Base-by-base conservation (phyloP, 2,329 filamentous ascomycete genomes). In the Rhytidhysteron rufulum region DNA sequence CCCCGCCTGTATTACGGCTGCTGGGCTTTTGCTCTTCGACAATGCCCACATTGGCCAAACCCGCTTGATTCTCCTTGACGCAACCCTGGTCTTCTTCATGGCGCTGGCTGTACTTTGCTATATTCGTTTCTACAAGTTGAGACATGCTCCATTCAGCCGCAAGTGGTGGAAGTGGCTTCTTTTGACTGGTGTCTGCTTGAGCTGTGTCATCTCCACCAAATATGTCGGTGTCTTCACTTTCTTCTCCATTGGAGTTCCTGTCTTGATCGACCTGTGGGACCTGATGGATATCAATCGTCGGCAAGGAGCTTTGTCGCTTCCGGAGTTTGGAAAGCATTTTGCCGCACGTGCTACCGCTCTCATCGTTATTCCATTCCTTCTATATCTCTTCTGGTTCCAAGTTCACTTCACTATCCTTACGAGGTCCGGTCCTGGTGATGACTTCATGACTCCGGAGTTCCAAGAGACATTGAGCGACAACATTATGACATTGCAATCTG, bases 161-260 rank as follows among this genome's bases (percentile, higher is more conserved):
- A 97, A 98, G 71, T 98, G 93, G 93, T 98, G 93, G 93, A 98
- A 98, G 70, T 98, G 93, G 93, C 79, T 98, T 44, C 81, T 98
- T 47, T 70, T 97, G 56, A 98, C 93, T 6, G 93, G 93, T 44
- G 91, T 98, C 63, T 85, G 85, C 45, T 78, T 98, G 63, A 96
- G 90, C 63, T 97, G 91, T 65, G 93, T 96, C 63, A 97, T 98
- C 57, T 97, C 93, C 40, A 95, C 88, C 65, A 98, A 98, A 74
- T 98, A 98, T 54, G 90, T 98, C 43, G 93, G 93, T 55, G 77
- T 87, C 29, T 98, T 98, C 68, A 94, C 90, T 59, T 98, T 98
- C 69, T 83, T 97, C 67, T 95, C 91, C 46, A 93, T 98, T 55
- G 93, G 93, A 51, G 89, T 88, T 6, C 93, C 93, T 15, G 93